Evolutionary conservation across 768 basidiomycete species (phyloP).

Genomic region (Boletellus emodensis): DNA sequence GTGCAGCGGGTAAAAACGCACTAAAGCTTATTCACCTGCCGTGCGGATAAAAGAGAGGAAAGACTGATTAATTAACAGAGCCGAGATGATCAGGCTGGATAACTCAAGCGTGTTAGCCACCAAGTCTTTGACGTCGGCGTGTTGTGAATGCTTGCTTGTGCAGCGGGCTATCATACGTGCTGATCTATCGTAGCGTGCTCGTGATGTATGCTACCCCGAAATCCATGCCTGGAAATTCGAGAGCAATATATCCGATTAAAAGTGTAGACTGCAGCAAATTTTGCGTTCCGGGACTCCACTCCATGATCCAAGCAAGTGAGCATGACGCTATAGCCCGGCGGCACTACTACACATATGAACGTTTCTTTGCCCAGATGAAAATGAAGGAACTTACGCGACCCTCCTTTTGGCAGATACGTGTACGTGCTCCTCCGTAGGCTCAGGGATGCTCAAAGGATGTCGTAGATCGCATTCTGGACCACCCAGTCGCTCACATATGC

Average conservation of each 20-base stretch:
- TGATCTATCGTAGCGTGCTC: neutral
- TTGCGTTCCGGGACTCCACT: slow-evolving; percentile 6
- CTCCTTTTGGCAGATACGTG: slow-evolving; percentile 14
- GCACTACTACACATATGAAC: slow-evolving; percentile 13
- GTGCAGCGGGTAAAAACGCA: slow-evolving; percentile 3
- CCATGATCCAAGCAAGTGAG: slow-evolving; percentile 2
- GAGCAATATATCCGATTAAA: slow-evolving; percentile 9
- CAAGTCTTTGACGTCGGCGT: neutral
- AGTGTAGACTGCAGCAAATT: slow-evolving; percentile 4
- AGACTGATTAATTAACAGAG: slow-evolving; percentile 2
- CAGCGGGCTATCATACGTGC: neutral
- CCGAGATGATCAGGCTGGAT: neutral
- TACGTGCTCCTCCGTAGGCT: slow-evolving; percentile 3
- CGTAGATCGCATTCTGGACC: slow-evolving; percentile 24
- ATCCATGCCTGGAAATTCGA: neutral
- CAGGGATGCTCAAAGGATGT: neutral
- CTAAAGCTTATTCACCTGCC: slow-evolving; percentile 13
- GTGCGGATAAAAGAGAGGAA: slow-evolving; percentile 2
- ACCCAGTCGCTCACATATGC: slow-evolving; percentile 30
- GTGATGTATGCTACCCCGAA: neutral
- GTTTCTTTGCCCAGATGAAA: neutral
- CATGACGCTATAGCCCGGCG: slow-evolving; percentile 12
- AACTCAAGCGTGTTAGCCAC: neutral
- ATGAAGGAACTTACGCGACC: slow-evolving; percentile 19
- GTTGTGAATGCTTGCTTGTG: neutral